A percentile compares a stretch with the other conserved stretches of the same genome.
Evolutionary conservation across 768 basidiomycete genomes (phyloP).

Genomic region (Leccinum ochraceum): DNA sequence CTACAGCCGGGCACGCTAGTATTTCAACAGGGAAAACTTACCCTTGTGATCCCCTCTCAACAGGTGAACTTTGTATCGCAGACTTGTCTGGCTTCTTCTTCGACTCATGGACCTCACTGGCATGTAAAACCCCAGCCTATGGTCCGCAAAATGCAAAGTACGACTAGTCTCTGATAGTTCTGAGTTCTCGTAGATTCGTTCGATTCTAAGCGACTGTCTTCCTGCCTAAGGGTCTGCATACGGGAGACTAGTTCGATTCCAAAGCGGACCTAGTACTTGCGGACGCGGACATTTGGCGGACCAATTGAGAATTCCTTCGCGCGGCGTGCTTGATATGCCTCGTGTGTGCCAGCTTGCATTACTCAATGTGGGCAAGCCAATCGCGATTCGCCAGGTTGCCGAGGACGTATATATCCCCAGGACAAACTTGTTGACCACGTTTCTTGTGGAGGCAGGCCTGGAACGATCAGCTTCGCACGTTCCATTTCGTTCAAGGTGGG

Average conservation of each 20-base stretch:
- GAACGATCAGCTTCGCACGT: neutral
- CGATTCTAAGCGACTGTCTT: no score
- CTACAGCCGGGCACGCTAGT: neutral
- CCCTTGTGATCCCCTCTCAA: neutral
- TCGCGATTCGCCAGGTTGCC: neutral
- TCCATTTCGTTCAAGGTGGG: neutral
- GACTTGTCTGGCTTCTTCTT: neutral
- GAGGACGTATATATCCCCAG: neutral
- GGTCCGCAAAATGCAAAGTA: no score
- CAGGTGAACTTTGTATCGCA: neutral
- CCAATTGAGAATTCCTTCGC: no score
- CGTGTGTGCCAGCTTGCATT: neutral
- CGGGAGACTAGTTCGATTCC: neutral
- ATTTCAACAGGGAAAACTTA: neutral
- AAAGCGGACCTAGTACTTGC: neutral
- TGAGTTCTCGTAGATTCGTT: neutral
- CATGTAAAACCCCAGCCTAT: no score
- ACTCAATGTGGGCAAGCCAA: neutral
- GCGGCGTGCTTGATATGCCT: neutral
- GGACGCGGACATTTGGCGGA: no score
- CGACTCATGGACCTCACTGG: no score
- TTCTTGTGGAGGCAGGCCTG: neutral
- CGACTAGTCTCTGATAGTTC: neutral
- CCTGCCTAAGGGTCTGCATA: no score
- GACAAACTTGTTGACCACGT: neutral